These are phyloP conservation scores for Herpetomonas tarakana DNA, from an alignment of 208 protist species.

Conservation along the genomic window DNA sequence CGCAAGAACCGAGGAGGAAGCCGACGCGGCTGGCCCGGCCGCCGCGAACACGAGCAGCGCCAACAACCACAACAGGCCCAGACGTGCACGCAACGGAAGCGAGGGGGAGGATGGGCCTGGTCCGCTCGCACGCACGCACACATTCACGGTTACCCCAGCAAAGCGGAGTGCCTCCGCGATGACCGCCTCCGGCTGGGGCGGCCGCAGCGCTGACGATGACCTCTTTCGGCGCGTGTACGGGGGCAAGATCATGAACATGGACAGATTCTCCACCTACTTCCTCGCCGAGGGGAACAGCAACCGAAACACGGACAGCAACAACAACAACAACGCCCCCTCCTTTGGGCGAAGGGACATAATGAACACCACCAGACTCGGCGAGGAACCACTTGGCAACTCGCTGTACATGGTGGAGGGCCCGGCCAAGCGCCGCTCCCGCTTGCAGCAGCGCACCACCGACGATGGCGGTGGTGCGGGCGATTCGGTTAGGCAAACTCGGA, in stretches of 20 bases:
- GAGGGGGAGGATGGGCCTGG: too few species aligned
- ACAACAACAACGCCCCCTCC: not conserved
- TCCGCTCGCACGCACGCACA: too few species aligned
- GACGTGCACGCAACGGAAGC: too few species aligned
- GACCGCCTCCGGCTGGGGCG: not conserved
- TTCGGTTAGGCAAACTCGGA: not conserved
- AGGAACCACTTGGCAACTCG: not conserved
- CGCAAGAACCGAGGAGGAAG: too few species aligned
- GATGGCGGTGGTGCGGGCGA: not conserved
- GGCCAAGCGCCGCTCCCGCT: slow-evolving; percentile 18
- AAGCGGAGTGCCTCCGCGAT: not conserved
- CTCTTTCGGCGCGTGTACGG: slow-evolving; percentile 11
- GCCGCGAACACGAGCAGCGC: too few species aligned
- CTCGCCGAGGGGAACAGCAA: slow-evolving; percentile 12
- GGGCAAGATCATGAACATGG: slow-evolving; percentile 40
- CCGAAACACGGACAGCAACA: not conserved
- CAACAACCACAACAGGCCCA: too few species aligned
- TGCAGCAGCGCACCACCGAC: slow-evolving; percentile 13
- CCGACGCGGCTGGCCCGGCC: too few species aligned
- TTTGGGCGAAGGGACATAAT: not conserved
- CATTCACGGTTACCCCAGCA: too few species aligned
- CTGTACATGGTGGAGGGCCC: slow-evolving; percentile 20
- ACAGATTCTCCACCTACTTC: slow-evolving; percentile 51
- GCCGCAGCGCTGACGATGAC: not conserved
- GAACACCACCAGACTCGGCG: not conserved